Percentiles rank a stretch among this genome's conserved stretches.
phyloP scores from a whole-genome alignment of 176 grass and related monocot species.

The Poa annua region DNA sequence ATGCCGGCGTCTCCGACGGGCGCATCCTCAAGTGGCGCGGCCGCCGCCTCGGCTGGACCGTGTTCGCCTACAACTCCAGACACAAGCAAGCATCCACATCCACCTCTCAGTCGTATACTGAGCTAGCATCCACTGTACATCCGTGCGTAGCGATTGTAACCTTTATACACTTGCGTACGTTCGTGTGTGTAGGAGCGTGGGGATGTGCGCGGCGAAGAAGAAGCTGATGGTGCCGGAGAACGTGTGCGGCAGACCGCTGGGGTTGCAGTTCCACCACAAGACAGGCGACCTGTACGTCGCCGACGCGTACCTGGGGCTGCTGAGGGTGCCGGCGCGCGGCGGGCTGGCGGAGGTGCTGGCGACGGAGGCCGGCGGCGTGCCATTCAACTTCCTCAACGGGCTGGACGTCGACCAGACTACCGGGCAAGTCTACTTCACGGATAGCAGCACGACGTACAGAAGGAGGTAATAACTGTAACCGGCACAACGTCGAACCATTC shows the following conservation, averaged over 20 bases:
- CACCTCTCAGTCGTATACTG: neutral
- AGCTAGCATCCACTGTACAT: neutral
- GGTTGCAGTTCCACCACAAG: slow-evolving; percentile 72
- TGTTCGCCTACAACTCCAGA: slow-evolving; percentile 67
- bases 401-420: slow-evolving; percentile 84
- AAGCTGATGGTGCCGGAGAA: slow-evolving; percentile 64
- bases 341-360: slow-evolving; percentile 60
- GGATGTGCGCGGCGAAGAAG: slow-evolving; percentile 40
- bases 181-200: slow-evolving; percentile 38
- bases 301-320: slow-evolving; percentile 77
- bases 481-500: neutral
- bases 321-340: slow-evolving; percentile 58
- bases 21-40: slow-evolving; percentile 71
- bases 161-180: neutral
- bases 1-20: slow-evolving; percentile 87
- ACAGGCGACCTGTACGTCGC: slow-evolving; percentile 79
- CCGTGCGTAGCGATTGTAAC: neutral
- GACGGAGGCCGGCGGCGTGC: slow-evolving; percentile 62
- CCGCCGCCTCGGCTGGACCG: slow-evolving; percentile 49
- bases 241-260: slow-evolving; percentile 76
- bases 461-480: slow-evolving; percentile 64
- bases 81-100: slow-evolving; percentile 29
- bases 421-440: slow-evolving; percentile 86
- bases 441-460: slow-evolving; percentile 68
- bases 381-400: slow-evolving; percentile 85